Base-by-base conservation (phyloP, 1,139 yeast species). In the Yamadazyma blattariae region DNA sequence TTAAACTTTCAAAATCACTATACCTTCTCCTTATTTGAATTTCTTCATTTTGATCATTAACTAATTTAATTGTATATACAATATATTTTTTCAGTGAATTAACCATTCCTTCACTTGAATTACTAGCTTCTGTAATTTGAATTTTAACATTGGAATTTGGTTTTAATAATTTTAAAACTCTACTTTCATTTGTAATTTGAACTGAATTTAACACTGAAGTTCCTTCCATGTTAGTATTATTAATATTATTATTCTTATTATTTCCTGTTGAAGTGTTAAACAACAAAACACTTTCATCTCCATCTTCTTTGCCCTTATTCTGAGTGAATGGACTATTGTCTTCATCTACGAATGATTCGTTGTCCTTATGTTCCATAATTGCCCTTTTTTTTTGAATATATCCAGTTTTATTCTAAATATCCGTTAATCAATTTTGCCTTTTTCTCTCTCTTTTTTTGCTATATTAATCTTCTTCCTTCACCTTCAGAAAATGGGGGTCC, bases 1-100 rank as follows among this genome's bases (percentile, higher is more conserved):
- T 65, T 27, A 92, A 70, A 38, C 86, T 77, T 50, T 88, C 97
- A 57, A 92, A 92, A 55, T 92, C 98, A 33, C 95, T 85, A 59
- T 92, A 92, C 28, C 98, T 67, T 47, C 98, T 70, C 38, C 90
- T 69, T 2, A 90, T 90, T 23, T 77, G 71, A 11, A 74, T 54
- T 33, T 78, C 81, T 11, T 77, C 79, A 3, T 53, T 44, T 31
- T 57, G 58, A 15, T 51, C 53, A 34, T 56, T 56, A 27, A 78
- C 62, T 15, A 77, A 60, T 44, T 75, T 75, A 40, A 92, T 87
- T 10, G 95, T 81, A 57, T 92, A 92, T 0, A 87, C 87, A 31
- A 90, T 77, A 46, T 81, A 90, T 25, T 67, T 68, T 79, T 82
- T 56, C 82, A 71, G 54, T 64, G 81, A 50, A 40, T 71, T 82